Percentiles rank a stretch among this genome's conserved stretches.
Conservation (phyloP, 345 rosid species). For the Capsella bursapastoris region DNA sequence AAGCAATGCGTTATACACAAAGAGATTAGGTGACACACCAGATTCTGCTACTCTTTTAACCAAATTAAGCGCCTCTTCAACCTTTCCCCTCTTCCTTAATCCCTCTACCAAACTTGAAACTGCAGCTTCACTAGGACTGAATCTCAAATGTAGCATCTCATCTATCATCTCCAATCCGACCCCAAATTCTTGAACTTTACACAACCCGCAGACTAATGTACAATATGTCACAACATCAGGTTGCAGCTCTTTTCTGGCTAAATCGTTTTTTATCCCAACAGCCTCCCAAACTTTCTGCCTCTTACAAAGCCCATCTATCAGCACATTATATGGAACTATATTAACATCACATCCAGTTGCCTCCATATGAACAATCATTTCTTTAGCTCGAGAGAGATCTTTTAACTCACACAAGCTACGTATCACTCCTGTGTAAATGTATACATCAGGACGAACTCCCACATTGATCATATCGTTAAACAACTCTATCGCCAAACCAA, state of each 20-base stretch:
- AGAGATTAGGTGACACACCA: constrained; percentile 67
- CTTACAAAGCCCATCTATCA: constrained; percentile 87
- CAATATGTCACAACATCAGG: constrained; percentile 75
- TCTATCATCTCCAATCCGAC: constrained; percentile 56
- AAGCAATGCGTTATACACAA: constrained; percentile 74
- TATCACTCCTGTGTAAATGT: constrained; percentile 60
- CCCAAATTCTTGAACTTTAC: constrained; percentile 66
- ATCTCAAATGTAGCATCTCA: constrained; percentile 72
- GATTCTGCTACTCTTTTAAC: constrained; percentile 53
- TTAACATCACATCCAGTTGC: constrained; percentile 54
- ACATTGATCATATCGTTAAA: constrained; percentile 57
- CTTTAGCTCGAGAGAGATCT: constrained; percentile 66
- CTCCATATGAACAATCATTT: constrained; percentile 66
- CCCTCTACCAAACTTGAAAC: constrained; percentile 71
- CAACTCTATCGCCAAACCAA: constrained; percentile 58
- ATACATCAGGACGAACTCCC: constrained; percentile 65
- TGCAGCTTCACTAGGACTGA: constrained; percentile 71
- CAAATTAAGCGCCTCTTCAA: constrained; percentile 60
- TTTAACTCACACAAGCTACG: constrained; percentile 75
- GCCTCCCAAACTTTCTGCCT: constrained; percentile 70
- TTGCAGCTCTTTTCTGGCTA: constrained; percentile 52
- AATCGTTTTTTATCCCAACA: constrained; percentile 59
- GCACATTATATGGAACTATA: constrained; percentile 71
- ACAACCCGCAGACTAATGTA: constrained; percentile 71
- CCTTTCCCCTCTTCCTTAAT: constrained; percentile 67